A percentile compares a stretch with the other conserved stretches of the same genome.
Conservation (phyloP, 169 alveolate genomes). For the Cryptosporidium canis region DNA sequence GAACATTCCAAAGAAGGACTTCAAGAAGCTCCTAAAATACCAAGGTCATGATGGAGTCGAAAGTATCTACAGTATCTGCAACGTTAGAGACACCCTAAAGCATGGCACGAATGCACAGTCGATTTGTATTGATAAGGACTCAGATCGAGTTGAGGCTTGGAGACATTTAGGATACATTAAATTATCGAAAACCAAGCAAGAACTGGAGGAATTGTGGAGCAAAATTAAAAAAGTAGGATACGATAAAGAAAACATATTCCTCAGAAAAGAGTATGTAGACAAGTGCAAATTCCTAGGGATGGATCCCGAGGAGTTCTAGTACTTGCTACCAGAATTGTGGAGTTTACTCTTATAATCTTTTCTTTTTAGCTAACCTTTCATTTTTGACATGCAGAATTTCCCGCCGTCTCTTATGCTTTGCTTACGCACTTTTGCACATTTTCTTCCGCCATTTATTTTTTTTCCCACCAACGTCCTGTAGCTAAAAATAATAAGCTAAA, state of each 20-base stretch:
- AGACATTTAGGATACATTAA: conserved; percentile 44
- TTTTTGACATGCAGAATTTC: background rate
- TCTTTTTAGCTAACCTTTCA: background rate
- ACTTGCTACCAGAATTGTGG: background rate
- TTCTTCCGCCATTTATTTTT: conserved; percentile 1
- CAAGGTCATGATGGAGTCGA: background rate
- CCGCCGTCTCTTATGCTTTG: conserved; percentile 13
- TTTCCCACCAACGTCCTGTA: conserved; percentile 40
- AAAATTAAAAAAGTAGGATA: background rate
- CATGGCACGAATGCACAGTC: background rate
- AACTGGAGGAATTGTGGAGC: conserved; percentile 35
- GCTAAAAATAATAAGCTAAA: background rate
- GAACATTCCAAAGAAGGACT: background rate
- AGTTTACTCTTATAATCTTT: background rate
- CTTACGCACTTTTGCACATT: conserved; percentile 4
- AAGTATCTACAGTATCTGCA: background rate
- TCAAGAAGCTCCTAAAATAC: background rate
- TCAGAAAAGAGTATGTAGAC: conserved; percentile 51
- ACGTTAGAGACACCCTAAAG: conserved; percentile 5
- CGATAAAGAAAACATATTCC: conserved; percentile 22
- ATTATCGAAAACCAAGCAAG: conserved; percentile 19
- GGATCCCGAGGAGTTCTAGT: conserved; percentile 36
- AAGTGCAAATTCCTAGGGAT: conserved; percentile 5
- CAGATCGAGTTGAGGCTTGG: conserved; percentile 41
- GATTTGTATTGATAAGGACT: conserved; percentile 28